Evolutionary conservation across 345 rosid species (phyloP).

Genomic region (Heritiera littoralis): DNA sequence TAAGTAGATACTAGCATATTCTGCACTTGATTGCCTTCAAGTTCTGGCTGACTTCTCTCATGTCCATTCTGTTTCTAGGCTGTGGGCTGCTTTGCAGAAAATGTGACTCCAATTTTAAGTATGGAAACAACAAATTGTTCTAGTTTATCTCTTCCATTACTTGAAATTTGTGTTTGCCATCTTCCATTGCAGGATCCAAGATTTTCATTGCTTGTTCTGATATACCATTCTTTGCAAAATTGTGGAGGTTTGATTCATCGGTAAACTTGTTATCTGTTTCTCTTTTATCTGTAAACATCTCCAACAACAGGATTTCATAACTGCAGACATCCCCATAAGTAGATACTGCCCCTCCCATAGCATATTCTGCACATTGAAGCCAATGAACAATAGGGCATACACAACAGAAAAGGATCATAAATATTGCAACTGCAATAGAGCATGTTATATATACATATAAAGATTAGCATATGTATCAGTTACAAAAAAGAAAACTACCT

Average conservation of each 20-base stretch:
- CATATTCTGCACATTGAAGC: conserved; percentile 5
- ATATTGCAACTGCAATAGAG: no score
- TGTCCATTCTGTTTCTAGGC: background rate
- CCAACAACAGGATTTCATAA: background rate
- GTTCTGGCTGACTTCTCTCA: background rate
- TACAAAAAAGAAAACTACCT: no score
- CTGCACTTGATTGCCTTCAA: background rate
- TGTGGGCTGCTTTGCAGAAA: no score
- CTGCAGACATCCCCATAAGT: background rate
- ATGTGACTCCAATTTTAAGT: background rate
- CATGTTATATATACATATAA: no score
- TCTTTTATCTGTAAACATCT: background rate
- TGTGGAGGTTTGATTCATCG: background rate
- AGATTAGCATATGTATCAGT: no score
- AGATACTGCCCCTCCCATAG: background rate
- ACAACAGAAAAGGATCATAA: background rate
- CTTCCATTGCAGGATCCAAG: background rate
- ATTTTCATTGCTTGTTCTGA: background rate
- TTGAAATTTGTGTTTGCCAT: background rate
- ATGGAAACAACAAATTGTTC: background rate
- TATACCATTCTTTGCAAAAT: background rate
- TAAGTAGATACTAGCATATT: background rate
- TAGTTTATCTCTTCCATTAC: background rate
- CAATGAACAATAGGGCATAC: background rate
- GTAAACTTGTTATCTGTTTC: background rate